A percentile compares a stretch with the other conserved stretches of the same genome.
phyloP scores from a whole-genome alignment of 2,329 filamentous ascomycete genomes.

The Monosporascus sp. region DNA sequence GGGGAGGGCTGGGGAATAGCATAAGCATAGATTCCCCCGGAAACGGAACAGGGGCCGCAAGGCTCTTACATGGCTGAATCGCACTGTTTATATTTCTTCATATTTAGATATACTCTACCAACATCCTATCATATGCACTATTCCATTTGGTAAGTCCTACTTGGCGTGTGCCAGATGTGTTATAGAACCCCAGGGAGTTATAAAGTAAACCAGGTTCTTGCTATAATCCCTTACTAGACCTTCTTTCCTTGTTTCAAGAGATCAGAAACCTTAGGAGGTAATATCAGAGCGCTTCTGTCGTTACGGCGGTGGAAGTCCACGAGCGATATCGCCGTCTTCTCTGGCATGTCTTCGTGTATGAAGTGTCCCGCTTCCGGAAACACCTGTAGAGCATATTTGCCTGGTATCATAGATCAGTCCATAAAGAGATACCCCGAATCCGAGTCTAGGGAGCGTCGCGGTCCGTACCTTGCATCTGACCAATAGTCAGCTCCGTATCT shows the following conservation, averaged over 20 bases:
- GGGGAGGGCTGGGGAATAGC: background rate
- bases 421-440: slow-evolving; percentile 1
- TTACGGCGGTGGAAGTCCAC: slow-evolving; percentile 92
- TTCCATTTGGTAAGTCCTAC: no score
- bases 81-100: background rate
- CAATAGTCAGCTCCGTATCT: slow-evolving; percentile 30
- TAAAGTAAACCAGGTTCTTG: background rate
- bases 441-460: background rate
- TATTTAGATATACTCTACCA: background rate
- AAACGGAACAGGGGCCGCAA: background rate
- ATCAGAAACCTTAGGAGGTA: slow-evolving; percentile 88
- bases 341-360: slow-evolving; percentile 89
- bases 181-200: no score
- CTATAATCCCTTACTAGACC: slow-evolving; percentile 28
- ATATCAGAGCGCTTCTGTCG: slow-evolving; percentile 74
- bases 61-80: background rate
- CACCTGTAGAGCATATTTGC: slow-evolving; percentile 93
- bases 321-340: slow-evolving; percentile 78
- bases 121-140: no score
- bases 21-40: slow-evolving; percentile 3
- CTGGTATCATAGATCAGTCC: slow-evolving; percentile 29
- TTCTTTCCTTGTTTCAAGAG: slow-evolving; percentile 58
- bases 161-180: no score
- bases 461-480: slow-evolving; percentile 28
- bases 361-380: slow-evolving; percentile 96